phyloP scores from a whole-genome alignment of 2,329 filamentous ascomycete species.

The Dactylellina cionopaga region DNA sequence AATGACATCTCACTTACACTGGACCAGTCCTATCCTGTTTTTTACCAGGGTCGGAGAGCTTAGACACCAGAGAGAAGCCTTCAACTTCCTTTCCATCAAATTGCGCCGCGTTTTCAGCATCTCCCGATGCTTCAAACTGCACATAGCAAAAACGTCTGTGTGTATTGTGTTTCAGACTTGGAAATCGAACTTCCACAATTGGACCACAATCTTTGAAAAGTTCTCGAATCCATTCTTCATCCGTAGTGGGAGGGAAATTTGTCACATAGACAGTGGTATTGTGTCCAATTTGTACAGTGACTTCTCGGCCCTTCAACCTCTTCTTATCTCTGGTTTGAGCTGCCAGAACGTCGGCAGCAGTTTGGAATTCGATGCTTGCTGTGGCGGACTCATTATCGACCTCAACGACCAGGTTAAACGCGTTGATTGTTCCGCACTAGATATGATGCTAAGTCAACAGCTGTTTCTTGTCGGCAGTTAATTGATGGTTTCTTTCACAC shows the following conservation, averaged over 20 bases:
- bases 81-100: slow-evolving; percentile 77
- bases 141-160: slow-evolving; percentile 95
- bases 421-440: slow-evolving; percentile 80
- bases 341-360: slow-evolving; percentile 79
- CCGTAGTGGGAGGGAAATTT: slow-evolving; percentile 83
- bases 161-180: slow-evolving; percentile 87
- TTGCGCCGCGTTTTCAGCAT: slow-evolving; percentile 75
- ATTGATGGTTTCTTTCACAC: slow-evolving; percentile 52
- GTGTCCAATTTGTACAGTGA: slow-evolving; percentile 78
- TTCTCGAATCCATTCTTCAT: slow-evolving; percentile 74
- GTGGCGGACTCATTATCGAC: slow-evolving; percentile 70
- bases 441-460: slow-evolving; percentile 34
- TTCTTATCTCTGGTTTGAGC: slow-evolving; percentile 85
- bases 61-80: slow-evolving; percentile 75
- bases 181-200: slow-evolving; percentile 85
- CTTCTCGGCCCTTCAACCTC: slow-evolving; percentile 75
- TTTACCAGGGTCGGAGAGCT: slow-evolving; percentile 82
- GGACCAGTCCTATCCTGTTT: slow-evolving; percentile 84
- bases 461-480: background rate
- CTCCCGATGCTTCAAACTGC: slow-evolving; percentile 78
- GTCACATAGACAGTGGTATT: slow-evolving; percentile 86
- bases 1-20: slow-evolving; percentile 61
- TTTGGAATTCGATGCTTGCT: slow-evolving; percentile 85
- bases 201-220: slow-evolving; percentile 81
- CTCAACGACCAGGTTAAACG: slow-evolving; percentile 74